Conservation (phyloP, 352 stramenopile species). For the Stephanocyclus meneghinianus region DNA sequence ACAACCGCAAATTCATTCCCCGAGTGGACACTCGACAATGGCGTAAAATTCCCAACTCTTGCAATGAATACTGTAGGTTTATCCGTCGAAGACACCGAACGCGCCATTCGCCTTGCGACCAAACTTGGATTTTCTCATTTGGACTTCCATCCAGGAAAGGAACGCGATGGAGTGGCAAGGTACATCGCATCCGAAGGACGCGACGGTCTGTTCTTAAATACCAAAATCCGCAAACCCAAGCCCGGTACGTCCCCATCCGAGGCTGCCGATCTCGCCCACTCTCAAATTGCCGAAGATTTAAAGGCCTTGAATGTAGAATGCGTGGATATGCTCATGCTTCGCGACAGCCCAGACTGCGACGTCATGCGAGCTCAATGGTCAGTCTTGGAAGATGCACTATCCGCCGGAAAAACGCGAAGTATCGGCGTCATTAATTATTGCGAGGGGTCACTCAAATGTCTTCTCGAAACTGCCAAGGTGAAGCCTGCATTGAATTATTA, state of each 20-base stretch:
- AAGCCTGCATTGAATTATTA: constrained; percentile 63
- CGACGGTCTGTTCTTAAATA: constrained; percentile 63
- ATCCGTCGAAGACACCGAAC: constrained; percentile 39
- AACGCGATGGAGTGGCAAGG: constrained; percentile 61
- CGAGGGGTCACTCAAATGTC: constrained; percentile 39
- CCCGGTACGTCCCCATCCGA: constrained; percentile 47
- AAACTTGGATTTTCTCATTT: constrained; percentile 57
- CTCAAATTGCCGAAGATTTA: constrained; percentile 65
- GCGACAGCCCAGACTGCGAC: constrained; percentile 54
- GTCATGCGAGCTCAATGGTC: constrained; percentile 63
- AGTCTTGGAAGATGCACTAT: constrained; percentile 60
- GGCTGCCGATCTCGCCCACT: constrained; percentile 29
- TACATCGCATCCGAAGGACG: constrained; percentile 36
- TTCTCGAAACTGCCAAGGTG: constrained; percentile 59
- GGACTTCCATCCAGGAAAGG: constrained; percentile 66
- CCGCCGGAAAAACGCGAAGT: constrained; percentile 35
- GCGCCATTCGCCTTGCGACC: constrained; percentile 36
- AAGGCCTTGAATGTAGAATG: constrained; percentile 41
- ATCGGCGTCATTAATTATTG: constrained; percentile 72
- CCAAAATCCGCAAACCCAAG: constrained; percentile 60
- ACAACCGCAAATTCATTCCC: constrained; percentile 20
- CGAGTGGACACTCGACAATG: constrained; percentile 35
- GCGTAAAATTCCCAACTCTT: constrained; percentile 57
- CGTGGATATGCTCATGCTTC: constrained; percentile 69
- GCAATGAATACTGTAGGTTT: constrained; percentile 65